Conservation (phyloP, 768 basidiomycete genomes). For the Tulasnella sp. region DNA sequence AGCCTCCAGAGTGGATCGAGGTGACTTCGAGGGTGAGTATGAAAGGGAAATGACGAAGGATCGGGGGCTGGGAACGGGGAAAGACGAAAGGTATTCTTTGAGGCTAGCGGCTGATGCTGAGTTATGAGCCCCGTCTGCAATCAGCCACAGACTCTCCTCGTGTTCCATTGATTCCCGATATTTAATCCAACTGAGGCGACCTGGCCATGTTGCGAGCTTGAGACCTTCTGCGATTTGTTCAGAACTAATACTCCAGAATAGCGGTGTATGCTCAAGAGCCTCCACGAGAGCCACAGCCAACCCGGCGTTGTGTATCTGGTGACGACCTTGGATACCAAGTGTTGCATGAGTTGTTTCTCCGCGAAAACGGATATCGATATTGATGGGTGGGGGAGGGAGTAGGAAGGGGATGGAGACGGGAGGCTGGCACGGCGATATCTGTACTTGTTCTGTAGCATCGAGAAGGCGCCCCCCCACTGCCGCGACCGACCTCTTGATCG, state of each 20-base stretch:
- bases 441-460: slow-evolving; percentile 38
- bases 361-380: slow-evolving; percentile 6
- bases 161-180: slow-evolving; percentile 33
- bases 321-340: slow-evolving; percentile 74
- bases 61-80: slow-evolving; percentile 46
- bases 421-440: not conserved
- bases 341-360: slow-evolving; percentile 46
- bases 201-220: slow-evolving; percentile 68
- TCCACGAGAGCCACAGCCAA: slow-evolving; percentile 67
- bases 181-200: slow-evolving; percentile 70
- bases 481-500: slow-evolving; percentile 52
- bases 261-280: slow-evolving; percentile 53
- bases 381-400: not conserved
- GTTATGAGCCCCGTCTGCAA: slow-evolving; percentile 96
- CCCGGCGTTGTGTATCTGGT: slow-evolving; percentile 83
- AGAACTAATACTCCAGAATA: slow-evolving; percentile 52
- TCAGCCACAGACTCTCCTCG: slow-evolving; percentile 48
- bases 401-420: not conserved
- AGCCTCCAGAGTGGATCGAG: slow-evolving; percentile 68
- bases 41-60: slow-evolving; percentile 84
- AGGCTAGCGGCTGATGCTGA: slow-evolving; percentile 71
- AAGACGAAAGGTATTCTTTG: slow-evolving; percentile 60
- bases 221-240: slow-evolving; percentile 64
- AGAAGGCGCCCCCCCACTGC: slow-evolving; percentile 49
- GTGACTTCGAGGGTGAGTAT: slow-evolving; percentile 82